Percentiles rank a stretch among this genome's conserved stretches.
These are phyloP conservation scores for Furculomyces boomerangus DNA, from an alignment of 371 early-diverging fungal species.

Conservation along the genomic window DNA sequence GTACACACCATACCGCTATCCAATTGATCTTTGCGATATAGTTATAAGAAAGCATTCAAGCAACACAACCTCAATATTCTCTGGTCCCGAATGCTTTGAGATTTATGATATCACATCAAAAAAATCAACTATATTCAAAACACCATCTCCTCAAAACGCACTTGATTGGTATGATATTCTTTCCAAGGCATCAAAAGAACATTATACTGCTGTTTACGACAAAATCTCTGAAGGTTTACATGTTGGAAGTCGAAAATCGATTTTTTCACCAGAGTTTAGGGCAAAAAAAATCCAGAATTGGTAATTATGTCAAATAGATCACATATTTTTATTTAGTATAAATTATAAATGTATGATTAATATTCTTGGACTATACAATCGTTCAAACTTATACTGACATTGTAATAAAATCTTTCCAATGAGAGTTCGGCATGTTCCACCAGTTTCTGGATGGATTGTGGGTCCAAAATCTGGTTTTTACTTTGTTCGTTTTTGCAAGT, in stretches of 20 bases:
- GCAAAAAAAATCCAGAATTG: conserved; percentile 5
- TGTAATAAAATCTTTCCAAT: too few relatives aligned
- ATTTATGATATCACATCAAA: conserved; percentile 13
- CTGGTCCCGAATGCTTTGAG: conserved; percentile 16
- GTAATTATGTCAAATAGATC: too few relatives aligned
- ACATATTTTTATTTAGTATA: too few relatives aligned
- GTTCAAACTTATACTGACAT: too few relatives aligned
- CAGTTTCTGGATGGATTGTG: too few relatives aligned
- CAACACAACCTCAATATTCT: conserved; percentile 19
- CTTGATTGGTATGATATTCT: conserved; percentile 18
- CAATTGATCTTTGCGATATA: conserved; percentile 20
- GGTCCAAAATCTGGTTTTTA: too few relatives aligned
- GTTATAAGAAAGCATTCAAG: conserved; percentile 15
- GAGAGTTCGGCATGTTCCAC: too few relatives aligned
- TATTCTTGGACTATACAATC: too few relatives aligned
- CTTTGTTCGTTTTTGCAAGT: too few relatives aligned
- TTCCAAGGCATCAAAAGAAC: conserved; percentile 16
- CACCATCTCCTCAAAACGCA: not conserved
- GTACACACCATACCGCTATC: conserved; percentile 18
- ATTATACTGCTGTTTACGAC: conserved; percentile 19
- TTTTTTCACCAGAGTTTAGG: conserved; percentile 18
- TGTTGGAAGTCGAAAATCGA: conserved; percentile 22
- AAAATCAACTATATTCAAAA: conserved; percentile 1
- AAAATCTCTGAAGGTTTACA: conserved; percentile 21
- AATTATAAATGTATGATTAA: too few relatives aligned